Evolutionary conservation across 208 protist species (phyloP), one percentile per base, ranked within the genome.

Genomic region (Acanthamoeba sp.): DNA sequence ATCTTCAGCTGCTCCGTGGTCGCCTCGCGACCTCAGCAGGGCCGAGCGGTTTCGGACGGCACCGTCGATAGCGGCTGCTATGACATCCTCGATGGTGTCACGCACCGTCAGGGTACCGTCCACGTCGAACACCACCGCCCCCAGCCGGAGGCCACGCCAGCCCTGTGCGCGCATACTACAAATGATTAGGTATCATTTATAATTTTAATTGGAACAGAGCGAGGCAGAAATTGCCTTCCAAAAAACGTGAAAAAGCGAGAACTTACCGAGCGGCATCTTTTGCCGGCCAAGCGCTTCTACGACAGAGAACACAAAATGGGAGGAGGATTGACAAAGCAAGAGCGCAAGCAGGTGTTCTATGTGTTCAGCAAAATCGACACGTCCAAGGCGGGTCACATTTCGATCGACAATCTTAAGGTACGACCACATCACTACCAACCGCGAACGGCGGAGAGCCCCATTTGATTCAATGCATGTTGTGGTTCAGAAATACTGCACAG

Each of bases 281-380:
- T n/a, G n/a, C n/a, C n/a, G 50, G 22, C 1, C 1, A 57, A 57
- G 3, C 42, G 42, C 3, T 48, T 10, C 42, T 4, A 20, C 7
- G 7, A 57, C 59, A 2, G 1, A 66, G 27, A 66, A 76, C 29
- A 29, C 40, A 88, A 62, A 59, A 88, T 88, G 80, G 80, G 80
- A 88, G 42, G 48, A 64, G 80, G 80, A 34, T 18, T 88, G 27
- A 64, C 80, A 6, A 88, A 88, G 52, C 29, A 88, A 29, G 80
- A 88, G 42, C 42, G 52, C 48, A 55, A 88, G 52, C 80, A 88
- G 45, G 80, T 88, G 27, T 64, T 64, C 9, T 64, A 64, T 32
- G 52, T 88, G 24, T 88, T 88, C 52, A 62, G 52, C 52, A 88
- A 88, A 24, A 88, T 88, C 42, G 80, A 88, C 80, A 88, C 48